Percentiles rank a stretch among this genome's conserved stretches.
phyloP scores from a whole-genome alignment of 176 grass and related monocot genomes.

The Poa pratensis region DNA sequence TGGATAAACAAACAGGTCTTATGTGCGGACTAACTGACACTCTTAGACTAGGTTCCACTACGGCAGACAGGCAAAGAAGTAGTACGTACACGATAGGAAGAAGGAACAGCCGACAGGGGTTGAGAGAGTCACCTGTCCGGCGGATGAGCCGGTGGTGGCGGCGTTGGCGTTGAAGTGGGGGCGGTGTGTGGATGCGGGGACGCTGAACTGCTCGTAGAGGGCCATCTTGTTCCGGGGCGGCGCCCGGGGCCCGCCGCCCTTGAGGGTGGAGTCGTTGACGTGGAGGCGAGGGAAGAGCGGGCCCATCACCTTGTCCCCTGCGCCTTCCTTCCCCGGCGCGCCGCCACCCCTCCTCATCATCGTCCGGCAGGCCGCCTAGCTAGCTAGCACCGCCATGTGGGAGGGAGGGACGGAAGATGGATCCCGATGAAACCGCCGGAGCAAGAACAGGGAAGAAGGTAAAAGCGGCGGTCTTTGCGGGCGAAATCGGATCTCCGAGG shows the following conservation, averaged over 20 bases:
- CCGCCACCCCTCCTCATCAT: constrained; percentile 43
- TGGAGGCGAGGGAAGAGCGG: constrained; percentile 95
- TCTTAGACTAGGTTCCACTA: no score
- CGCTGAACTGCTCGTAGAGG: constrained; percentile 91
- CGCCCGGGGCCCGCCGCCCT: constrained; percentile 80
- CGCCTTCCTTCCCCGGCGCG: constrained; percentile 47
- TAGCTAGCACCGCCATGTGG: neutral
- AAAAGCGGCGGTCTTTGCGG: neutral
- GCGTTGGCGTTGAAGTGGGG: constrained; percentile 4
- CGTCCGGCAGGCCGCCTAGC: neutral
- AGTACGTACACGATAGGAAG: no score
- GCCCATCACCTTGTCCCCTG: constrained; percentile 56
- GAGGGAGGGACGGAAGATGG: neutral
- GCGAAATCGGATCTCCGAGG: neutral
- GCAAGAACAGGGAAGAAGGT: neutral
- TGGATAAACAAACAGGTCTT: no score
- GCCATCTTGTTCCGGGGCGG: constrained; percentile 99
- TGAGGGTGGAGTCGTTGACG: constrained; percentile 75
- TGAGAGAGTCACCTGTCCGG: neutral
- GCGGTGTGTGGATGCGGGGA: constrained; percentile 55
- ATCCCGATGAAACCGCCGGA: no score
- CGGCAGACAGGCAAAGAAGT: no score
- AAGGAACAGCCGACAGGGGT: no score
- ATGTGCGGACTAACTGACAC: no score
- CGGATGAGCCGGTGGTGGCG: constrained; percentile 33